Conservation (phyloP, 1,139 yeast species). For the Blastobotrys aristatus region DNA sequence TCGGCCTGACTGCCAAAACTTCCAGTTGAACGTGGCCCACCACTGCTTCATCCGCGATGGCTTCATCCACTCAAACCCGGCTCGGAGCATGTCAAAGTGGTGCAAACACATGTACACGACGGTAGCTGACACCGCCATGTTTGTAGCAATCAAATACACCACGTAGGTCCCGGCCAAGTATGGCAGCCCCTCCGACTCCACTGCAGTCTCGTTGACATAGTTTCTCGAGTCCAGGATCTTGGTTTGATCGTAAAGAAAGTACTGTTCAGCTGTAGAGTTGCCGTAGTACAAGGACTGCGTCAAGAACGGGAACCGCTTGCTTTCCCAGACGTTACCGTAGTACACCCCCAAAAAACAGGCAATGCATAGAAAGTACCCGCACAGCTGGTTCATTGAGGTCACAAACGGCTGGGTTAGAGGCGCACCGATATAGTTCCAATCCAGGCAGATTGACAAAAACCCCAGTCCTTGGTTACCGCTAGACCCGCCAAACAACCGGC, state of each 20-base stretch:
- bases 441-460: slow-evolving; percentile 29
- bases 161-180: slow-evolving; percentile 31
- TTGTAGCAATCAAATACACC: slow-evolving; percentile 31
- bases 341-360: slow-evolving; percentile 29
- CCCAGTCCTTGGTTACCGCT: slow-evolving; percentile 34
- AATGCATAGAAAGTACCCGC: slow-evolving; percentile 30
- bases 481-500: slow-evolving; percentile 28
- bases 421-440: slow-evolving; percentile 32
- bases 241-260: slow-evolving; percentile 28
- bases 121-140: slow-evolving; percentile 32
- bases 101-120: slow-evolving; percentile 29
- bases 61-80: slow-evolving; percentile 17
- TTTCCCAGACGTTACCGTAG: slow-evolving; percentile 33
- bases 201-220: slow-evolving; percentile 24
- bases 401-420: slow-evolving; percentile 29
- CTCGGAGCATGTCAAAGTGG: slow-evolving; percentile 19
- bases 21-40: slow-evolving; percentile 9
- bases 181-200: slow-evolving; percentile 29
- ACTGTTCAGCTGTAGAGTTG: slow-evolving; percentile 26
- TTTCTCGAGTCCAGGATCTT: slow-evolving; percentile 25
- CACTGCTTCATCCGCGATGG: slow-evolving; percentile 9
- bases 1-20: slow-evolving; percentile 17
- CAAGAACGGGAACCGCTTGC: slow-evolving; percentile 31
- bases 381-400: slow-evolving; percentile 29
- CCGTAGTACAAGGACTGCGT: slow-evolving; percentile 29